Evolutionary conservation across 352 stramenopile species (phyloP), one percentile per base, ranked within the genome.

Genomic region (Saprolegnia parasitica): DNA sequence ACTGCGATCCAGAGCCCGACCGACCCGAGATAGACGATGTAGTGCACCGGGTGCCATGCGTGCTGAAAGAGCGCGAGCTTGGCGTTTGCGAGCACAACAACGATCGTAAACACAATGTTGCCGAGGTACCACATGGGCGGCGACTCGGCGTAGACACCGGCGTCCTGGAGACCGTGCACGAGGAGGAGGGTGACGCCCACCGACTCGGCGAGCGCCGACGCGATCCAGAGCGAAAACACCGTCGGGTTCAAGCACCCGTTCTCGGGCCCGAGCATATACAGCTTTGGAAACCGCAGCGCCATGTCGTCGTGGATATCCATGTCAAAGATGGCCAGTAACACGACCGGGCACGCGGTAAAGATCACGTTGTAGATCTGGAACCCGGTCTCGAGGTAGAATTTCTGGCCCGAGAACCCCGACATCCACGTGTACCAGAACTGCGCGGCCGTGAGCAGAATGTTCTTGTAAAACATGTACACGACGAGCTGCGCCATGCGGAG

Each of bases 401-500:
- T 94, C 39, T 94, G 81, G 0, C 86, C 84, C 1, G 84, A 93
- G 50, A 91, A 91, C 1, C 81, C 86, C 50, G 77, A 89, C 66
- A 90, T 66, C 23, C 84, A 76, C 23, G 86, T 87, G 73, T 87
- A 91, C 81, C 80, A 91, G 64, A 86, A 94, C 71, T 94, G 81
- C 45, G 81, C 75, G 0, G 79, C 77, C 0, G 83, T 90, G 57
- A 90, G 87, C 10, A 92, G 68, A 49, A 93, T 91, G 68, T 91
- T 98, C 76, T 98, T 98, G 81, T 96, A 98, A 63, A 98, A 97
- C 47, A 94, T 96, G 77, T 96, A 98, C 16, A 95, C 65, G 49
- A 98, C 83, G 20, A 98, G 74, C 52, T 95, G 87, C 0, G 90
- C 80, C 74, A 96, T 89, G 16, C 94, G 85, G 13, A 87, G 81